These are phyloP conservation scores for Spinacia oleracea DNA, from an alignment of 179 eudicot species.

Conservation along the genomic window DNA sequence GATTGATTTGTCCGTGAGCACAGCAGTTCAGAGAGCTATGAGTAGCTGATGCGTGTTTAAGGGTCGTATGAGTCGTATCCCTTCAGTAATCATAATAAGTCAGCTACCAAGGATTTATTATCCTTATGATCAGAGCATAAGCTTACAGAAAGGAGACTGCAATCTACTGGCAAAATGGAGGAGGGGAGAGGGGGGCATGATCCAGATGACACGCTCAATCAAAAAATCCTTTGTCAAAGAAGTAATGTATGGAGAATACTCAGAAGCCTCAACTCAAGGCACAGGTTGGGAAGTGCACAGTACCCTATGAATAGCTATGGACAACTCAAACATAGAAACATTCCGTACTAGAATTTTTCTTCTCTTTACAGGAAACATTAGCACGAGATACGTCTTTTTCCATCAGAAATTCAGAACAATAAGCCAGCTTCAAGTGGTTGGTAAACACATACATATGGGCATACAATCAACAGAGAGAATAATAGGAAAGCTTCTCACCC, in stretches of 20 bases:
- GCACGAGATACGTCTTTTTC: not conserved
- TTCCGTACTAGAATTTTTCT: not conserved
- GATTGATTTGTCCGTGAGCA: not conserved
- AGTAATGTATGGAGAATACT: not conserved
- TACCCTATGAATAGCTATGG: not conserved
- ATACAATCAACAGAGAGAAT: not conserved
- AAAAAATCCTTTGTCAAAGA: not conserved
- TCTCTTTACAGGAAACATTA: not conserved
- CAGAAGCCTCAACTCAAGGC: not conserved
- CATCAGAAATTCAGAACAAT: not conserved
- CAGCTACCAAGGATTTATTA: not conserved
- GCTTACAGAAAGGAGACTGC: not conserved
- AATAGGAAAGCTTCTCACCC: conserved; percentile 40
- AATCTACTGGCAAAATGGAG: not conserved
- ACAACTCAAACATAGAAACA: not conserved
- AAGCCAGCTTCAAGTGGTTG: not conserved
- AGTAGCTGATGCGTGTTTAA: not conserved
- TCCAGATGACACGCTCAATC: too few relatives aligned
- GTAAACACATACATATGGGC: not conserved
- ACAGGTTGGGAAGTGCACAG: not conserved
- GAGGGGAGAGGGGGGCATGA: not conserved
- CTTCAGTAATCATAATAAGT: not conserved
- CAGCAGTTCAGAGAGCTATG: not conserved
- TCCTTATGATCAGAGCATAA: not conserved
- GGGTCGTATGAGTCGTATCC: not conserved